Base-by-base conservation (phyloP, 129 eudicot species). In the Artemisia annua region DNA sequence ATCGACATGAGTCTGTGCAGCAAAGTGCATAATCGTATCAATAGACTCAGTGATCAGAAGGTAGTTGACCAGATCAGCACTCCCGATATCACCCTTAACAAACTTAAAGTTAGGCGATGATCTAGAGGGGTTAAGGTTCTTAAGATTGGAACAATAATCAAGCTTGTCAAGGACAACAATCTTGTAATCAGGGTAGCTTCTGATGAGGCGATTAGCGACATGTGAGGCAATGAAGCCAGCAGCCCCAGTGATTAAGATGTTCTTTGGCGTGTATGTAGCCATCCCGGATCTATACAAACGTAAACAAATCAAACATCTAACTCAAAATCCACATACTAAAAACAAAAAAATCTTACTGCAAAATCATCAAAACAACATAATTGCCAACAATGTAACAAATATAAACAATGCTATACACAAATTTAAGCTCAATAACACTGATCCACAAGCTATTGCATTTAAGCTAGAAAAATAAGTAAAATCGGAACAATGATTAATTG, bases 161-260 rank as follows among this genome's bases (percentile, higher is more conserved):
- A 94, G 98, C 85, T 94, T 94, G 86, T 94, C 98, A n/a, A 94
- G 98, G 61, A 94, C 98, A n/a, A 94, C 97, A 77, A 94, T 90
- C 83, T 94, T 94, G 86, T 94, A 94, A 20, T 90, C 93, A 19
- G 97, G 96, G 85, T 94, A 94, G 86, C 70, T 94, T 72, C 96
- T 74, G 53, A 94, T 66, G 13, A 94, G 97, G 71, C 97, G 82
- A 75, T 94, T 94, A 24, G 98, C 98, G 19, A 94, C 98, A 90
- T 94, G 98, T 74, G 93, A 94, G 22, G 98, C 98, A 58, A 94
- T 94, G 73, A 94, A 94, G 44, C 98, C 97, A 65, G 91, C 97
- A 39, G 98, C 98, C 59, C 97, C 98, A 19, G 98, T 94, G 58
- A 94, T 88, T 26, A 94, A 92, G 63, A 94, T 94, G 83, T 90